Base-by-base conservation (phyloP, 208 protist genomes). In the Leishmania tropica region DNA sequence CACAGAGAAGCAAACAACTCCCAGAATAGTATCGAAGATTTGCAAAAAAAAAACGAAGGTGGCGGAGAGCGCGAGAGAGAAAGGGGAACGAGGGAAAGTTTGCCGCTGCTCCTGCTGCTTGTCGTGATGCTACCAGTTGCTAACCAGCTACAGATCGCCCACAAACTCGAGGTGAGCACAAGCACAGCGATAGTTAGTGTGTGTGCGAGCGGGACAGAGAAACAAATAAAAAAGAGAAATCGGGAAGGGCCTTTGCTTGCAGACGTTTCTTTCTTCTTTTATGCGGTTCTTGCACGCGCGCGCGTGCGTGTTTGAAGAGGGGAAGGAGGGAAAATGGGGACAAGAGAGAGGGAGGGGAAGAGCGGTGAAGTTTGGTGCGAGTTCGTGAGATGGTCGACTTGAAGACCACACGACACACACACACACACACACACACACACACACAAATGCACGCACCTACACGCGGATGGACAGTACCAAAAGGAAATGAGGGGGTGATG, bases 101-200 rank as follows among this genome's bases (percentile, higher is more conserved):
- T 31, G 58, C 58, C 28, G n/a, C 58, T 13, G 28, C 58, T 6
- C 7, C 58, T 64, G 58, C 28, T 64, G 58, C 11, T 3, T 28
- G 28, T 31, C 13, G 58, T 64, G 58, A 31, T 7, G 58, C 58
- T 15, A 64, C n/a, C 28, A 15, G 8, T 31, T 28, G 58, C 58
- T 8, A 64, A 64, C 58, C n/a, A 10, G 28, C 58, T 64, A 31
- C 8, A 17, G 8, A 31, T 64, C 51, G 0, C 56, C 31, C 35
- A 80, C 76, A 74, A 13, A 37, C 17, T 24, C 53, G 10, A 31
- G 35, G 21, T 21, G 35, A 45, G 35, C 58, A 10, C 58, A 64
- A 11, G 13, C 58, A 78, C 6, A 78, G 37, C 62, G 31, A 65
- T 35, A 62, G 35, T 73, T 24, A 83, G 37, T 65, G 40, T 79